These are phyloP conservation scores for Somion occarium DNA, from an alignment of 1,284 basidiomycete species.

Conservation along the genomic window DNA sequence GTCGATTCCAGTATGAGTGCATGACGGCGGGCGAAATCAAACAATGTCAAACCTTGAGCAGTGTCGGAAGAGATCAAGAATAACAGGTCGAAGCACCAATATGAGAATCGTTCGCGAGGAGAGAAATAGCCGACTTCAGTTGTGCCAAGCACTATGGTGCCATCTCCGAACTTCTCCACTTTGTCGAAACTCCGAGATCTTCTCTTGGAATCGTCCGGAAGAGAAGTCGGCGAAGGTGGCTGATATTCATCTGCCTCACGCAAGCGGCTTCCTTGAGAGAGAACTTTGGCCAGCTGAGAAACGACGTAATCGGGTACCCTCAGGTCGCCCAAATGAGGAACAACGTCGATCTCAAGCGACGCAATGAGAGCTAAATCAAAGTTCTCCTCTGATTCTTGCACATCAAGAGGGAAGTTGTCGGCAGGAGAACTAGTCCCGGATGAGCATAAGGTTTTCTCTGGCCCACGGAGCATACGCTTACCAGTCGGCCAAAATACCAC, in stretches of 20 bases:
- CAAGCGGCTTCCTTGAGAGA: constrained; percentile 74
- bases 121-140: constrained; percentile 54
- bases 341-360: constrained; percentile 73
- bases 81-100: constrained; percentile 91
- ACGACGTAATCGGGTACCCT: constrained; percentile 76
- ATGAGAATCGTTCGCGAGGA: constrained; percentile 81
- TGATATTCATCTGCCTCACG: constrained; percentile 39
- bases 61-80: constrained; percentile 73
- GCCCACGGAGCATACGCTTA: constrained; percentile 32
- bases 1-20: too few relatives aligned
- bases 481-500: constrained; percentile 84
- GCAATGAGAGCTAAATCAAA: constrained; percentile 84
- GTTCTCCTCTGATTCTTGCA: constrained; percentile 78
- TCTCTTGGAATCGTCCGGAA: constrained; percentile 8
- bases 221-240: constrained; percentile 21
- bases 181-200: constrained; percentile 33
- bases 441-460: background rate
- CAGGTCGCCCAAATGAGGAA: constrained; percentile 68
- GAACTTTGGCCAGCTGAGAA: constrained; percentile 61
- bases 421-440: constrained; percentile 41
- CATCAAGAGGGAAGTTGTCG: constrained; percentile 52
- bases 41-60: constrained; percentile 44
- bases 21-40: background rate
- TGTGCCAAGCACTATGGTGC: constrained; percentile 45
- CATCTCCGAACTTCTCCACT: constrained; percentile 32